Evolutionary conservation across 208 protist species (phyloP).

Genomic region (Naegleria gruberi): DNA sequence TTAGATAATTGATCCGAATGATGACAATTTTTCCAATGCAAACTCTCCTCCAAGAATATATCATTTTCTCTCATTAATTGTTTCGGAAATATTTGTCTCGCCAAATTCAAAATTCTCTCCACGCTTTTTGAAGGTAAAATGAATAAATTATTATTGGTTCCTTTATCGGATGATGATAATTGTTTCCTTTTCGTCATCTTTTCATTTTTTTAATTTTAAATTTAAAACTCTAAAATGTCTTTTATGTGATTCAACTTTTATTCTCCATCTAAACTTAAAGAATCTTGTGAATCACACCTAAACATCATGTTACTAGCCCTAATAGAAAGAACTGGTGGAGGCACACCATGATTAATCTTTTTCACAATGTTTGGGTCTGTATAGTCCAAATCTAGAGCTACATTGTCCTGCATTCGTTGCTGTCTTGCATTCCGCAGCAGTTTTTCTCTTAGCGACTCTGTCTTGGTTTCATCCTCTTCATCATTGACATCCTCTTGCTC

Average conservation of each 20-base stretch:
- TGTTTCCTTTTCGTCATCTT: no score
- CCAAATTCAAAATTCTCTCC: no score
- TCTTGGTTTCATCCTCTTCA: background rate
- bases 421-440: background rate
- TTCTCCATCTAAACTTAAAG: background rate
- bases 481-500: background rate
- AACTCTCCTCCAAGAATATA: no score
- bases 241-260: no score
- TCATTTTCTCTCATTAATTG: no score
- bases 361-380: background rate
- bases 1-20: background rate
- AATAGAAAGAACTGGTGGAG: background rate
- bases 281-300: background rate
- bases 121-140: no score
- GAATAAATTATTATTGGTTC: no score
- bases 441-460: background rate
- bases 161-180: no score
- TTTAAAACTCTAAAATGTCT: no score
- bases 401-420: background rate
- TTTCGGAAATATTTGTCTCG: no score
- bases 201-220: no score
- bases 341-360: background rate
- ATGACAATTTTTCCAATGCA: no score
- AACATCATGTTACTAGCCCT: background rate
- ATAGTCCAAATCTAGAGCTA: background rate